Percentiles rank a stretch among this genome's conserved stretches.
phyloP scores from a whole-genome alignment of 2,329 filamentous ascomycete species.

The Calonectria montana region DNA sequence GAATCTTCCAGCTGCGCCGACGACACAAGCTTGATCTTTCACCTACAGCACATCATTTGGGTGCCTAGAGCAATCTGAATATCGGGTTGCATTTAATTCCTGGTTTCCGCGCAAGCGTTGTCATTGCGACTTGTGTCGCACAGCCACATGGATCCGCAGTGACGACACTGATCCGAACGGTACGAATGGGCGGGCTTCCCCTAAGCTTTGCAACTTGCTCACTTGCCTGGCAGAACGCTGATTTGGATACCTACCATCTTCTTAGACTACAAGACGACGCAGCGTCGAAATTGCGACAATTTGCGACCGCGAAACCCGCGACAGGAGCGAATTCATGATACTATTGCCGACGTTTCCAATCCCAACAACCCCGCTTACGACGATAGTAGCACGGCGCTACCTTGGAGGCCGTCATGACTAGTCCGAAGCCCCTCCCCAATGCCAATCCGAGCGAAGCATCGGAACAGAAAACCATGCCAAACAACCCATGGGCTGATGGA shows the following conservation, averaged over 20 bases:
- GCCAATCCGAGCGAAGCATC: constrained; percentile 14
- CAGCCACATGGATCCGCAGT: constrained; percentile 35
- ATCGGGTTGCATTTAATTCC: not conserved
- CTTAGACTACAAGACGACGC: not conserved
- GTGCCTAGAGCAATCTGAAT: constrained; percentile 3
- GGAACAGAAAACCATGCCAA: constrained; percentile 28
- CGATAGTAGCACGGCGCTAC: constrained; percentile 23
- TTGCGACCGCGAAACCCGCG: not conserved
- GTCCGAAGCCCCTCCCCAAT: constrained; percentile 20
- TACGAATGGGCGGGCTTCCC: constrained; percentile 2
- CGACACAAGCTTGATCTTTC: constrained; percentile 26
- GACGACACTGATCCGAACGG: constrained; percentile 38
- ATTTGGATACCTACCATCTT: not conserved
- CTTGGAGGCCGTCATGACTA: constrained; percentile 20
- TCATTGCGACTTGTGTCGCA: constrained; percentile 26
- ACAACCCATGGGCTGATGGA: constrained; percentile 41
- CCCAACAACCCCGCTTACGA: constrained; percentile 23
- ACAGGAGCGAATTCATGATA: constrained; percentile 14
- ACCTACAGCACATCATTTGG: constrained; percentile 8
- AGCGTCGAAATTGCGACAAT: not conserved
- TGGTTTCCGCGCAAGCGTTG: not conserved
- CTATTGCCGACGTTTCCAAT: constrained; percentile 19
- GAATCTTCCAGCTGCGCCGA: constrained; percentile 18
- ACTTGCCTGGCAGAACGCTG: not conserved
- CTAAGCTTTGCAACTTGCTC: constrained; percentile 1